Base-by-base conservation (phyloP, 2,329 filamentous ascomycete genomes). In the Coleophoma cylindrospora region DNA sequence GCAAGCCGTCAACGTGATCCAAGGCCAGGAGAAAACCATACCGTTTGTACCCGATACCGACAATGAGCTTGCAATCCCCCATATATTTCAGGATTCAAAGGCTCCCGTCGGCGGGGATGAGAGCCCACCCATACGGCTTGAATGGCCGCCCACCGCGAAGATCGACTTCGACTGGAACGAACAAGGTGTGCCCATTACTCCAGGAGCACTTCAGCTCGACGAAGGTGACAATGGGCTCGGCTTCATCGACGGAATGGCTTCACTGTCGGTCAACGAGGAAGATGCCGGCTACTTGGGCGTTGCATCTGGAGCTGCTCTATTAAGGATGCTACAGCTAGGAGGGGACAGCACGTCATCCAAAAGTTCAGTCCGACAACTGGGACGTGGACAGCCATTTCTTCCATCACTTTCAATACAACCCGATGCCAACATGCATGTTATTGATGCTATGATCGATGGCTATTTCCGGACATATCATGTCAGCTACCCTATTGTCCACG, bases 401-500 rank as follows among this genome's bases (percentile, higher is more conserved):
- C 27, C 40, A 4, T 34, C 34, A 9, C 17, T 51, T 12, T 45
- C 40, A 11, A 27, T 19, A 19, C 44, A 47, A 34, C 50, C 50
- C 14, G 46, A 49, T 36, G 40, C 46, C 13, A 45, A 49, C n/a
- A n/a, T 36, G 17, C 50, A 52, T 44, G 44, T 52, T 32, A 34
- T 52, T n/a, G 50, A 52, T 38, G 44, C 48, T 13, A 50, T 53
- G 47, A 50, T 54, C 9, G 68, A 70, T 49, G 64, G 67, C 1
- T 77, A 74, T 54, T 75, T 76, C 53, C 56, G 59, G 7, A 55
- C 67, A 14, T 74, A 70, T 52, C 71, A 76, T 54, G 53, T 68
- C 10, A 68, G 66, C 34, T 75, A 74, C 49, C 74, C 73, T 0
- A 66, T 75, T 19, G 58, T 76, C 4, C 71, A 76, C 51, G 71